phyloP scores from a whole-genome alignment of 768 basidiomycete genomes.

The Glaciozyma antarctica region DNA sequence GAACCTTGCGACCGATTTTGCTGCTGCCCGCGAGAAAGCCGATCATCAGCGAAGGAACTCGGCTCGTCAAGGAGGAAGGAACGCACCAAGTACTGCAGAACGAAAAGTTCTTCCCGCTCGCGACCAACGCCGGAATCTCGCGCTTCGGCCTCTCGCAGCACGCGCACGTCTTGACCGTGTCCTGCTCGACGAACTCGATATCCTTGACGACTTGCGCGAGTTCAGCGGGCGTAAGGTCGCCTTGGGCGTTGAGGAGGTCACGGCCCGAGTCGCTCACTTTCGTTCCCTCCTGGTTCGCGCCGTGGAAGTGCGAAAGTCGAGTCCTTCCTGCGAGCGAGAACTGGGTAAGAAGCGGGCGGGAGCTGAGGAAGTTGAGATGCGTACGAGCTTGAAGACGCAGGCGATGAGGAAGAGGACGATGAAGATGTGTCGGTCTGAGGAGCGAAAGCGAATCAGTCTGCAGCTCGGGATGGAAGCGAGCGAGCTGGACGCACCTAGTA shows the following conservation, averaged over 20 bases:
- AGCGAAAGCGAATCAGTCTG: neutral
- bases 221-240: neutral
- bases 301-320: neutral
- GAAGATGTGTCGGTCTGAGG: neutral
- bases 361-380: too few relatives aligned
- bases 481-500: neutral
- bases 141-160: neutral
- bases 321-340: neutral
- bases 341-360: too few relatives aligned
- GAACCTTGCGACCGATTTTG: neutral
- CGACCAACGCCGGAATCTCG: neutral
- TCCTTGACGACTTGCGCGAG: neutral
- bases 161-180: neutral
- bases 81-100: neutral
- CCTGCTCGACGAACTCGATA: neutral
- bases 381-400: neutral
- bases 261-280: neutral
- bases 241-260: neutral
- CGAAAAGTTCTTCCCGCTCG: neutral
- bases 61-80: neutral
- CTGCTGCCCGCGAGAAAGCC: neutral
- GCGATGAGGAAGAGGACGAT: conserved; percentile 1
- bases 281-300: neutral
- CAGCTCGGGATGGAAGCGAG: neutral
- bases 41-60: neutral